Evolutionary conservation across 768 basidiomycete genomes (phyloP).

Genomic region (Mycena chlorophos): DNA sequence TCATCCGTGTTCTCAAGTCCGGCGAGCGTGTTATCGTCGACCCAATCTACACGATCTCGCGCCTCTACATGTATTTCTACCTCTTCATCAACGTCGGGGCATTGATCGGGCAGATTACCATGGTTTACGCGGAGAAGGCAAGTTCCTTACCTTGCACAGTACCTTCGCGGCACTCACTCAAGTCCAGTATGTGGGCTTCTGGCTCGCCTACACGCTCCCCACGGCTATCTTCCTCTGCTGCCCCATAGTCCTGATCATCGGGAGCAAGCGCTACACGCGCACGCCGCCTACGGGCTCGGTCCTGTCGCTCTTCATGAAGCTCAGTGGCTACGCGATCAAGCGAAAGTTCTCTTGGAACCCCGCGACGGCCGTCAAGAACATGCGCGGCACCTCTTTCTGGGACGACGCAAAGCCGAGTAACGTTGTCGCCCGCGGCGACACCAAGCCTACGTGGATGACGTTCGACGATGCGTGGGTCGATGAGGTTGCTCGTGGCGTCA

Average conservation of each 20-base stretch:
- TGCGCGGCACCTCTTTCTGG: slow-evolving; percentile 69
- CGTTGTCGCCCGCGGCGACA: slow-evolving; percentile 33
- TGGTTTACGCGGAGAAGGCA: slow-evolving; percentile 62
- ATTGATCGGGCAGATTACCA: slow-evolving; percentile 9
- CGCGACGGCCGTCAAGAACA: slow-evolving; percentile 43
- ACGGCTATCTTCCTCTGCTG: slow-evolving; percentile 60
- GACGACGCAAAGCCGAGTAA: slow-evolving; percentile 66
- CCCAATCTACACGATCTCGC: slow-evolving; percentile 61
- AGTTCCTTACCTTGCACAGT: slow-evolving; percentile 1
- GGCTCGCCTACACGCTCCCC: slow-evolving; percentile 62
- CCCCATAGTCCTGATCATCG: slow-evolving; percentile 57
- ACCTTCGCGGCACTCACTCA: no score
- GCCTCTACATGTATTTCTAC: slow-evolving; percentile 63
- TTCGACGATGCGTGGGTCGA: slow-evolving; percentile 82
- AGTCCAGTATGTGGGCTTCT: slow-evolving; percentile 62
- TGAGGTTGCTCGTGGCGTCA: slow-evolving; percentile 69
- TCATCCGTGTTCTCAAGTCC: slow-evolving; percentile 45
- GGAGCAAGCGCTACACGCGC: slow-evolving; percentile 54
- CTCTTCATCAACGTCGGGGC: slow-evolving; percentile 75
- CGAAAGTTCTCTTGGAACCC: slow-evolving; percentile 61
- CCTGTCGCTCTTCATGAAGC: slow-evolving; percentile 47
- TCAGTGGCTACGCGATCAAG: slow-evolving; percentile 46
- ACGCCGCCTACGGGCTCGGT: slow-evolving; percentile 68
- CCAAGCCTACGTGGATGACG: slow-evolving; percentile 66
- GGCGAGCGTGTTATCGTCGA: slow-evolving; percentile 80